These are phyloP conservation scores for Mrakia frigida DNA, from an alignment of 768 basidiomycete species.

Conservation along the genomic window DNA sequence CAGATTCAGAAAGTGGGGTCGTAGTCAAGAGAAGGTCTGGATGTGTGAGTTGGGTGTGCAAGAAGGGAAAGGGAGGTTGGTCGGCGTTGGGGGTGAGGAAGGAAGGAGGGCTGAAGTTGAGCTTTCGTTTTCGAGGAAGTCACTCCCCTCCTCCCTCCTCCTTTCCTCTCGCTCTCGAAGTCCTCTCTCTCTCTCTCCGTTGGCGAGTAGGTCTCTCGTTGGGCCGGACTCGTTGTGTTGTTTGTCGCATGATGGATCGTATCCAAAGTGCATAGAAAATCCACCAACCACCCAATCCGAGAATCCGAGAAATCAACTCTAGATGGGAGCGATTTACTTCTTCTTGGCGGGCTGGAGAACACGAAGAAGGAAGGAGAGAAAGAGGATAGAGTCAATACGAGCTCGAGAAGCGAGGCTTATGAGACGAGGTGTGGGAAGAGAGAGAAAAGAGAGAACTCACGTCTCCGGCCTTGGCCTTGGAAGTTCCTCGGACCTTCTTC, in stretches of 20 bases:
- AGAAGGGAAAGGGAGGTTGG: too few species aligned
- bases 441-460: background rate
- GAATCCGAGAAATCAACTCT: background rate
- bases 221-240: too few species aligned
- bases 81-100: too few species aligned
- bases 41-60: background rate
- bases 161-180: background rate
- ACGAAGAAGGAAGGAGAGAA: background rate
- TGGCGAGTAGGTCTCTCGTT: too few species aligned
- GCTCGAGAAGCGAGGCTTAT: background rate
- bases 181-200: background rate
- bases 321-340: conserved; percentile 19
- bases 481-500: conserved; percentile 98
- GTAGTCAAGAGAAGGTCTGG: background rate
- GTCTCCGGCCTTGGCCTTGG: conserved; percentile 77
- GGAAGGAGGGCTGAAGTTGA: background rate
- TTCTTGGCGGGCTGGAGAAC: conserved; percentile 24
- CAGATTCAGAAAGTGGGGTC: too few species aligned
- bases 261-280: background rate
- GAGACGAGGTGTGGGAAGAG: background rate
- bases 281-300: background rate
- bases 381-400: background rate
- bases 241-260: background rate
- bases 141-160: background rate
- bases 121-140: background rate